Percentiles rank a stretch among this genome's conserved stretches.
phyloP scores from a whole-genome alignment of 306 rosid genomes.

The Rubus idaeus region DNA sequence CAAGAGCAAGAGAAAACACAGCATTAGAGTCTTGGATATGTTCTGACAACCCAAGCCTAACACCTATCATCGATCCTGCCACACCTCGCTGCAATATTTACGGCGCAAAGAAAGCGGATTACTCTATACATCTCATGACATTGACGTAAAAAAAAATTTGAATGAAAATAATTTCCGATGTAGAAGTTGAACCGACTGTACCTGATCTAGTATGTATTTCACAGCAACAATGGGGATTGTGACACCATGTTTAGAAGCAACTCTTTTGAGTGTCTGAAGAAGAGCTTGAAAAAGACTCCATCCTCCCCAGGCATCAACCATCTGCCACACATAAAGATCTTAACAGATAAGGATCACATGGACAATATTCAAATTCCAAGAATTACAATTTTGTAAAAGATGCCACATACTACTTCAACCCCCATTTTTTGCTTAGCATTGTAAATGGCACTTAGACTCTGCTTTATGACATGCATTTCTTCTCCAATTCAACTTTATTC shows the following conservation, averaged over 20 bases:
- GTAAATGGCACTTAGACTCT: neutral
- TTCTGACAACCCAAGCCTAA: slow-evolving; percentile 90
- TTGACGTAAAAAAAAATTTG: neutral
- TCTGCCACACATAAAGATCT: slow-evolving; percentile 41
- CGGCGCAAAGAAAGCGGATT: slow-evolving; percentile 15
- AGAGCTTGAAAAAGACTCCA: slow-evolving; percentile 84
- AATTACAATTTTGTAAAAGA: neutral
- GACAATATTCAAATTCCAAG: neutral
- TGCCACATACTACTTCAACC: neutral
- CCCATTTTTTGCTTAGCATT: neutral
- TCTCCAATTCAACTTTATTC: neutral
- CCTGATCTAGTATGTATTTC: slow-evolving; percentile 83
- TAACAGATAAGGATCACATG: neutral
- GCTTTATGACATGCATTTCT: slow-evolving; percentile 4
- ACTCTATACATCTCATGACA: neutral
- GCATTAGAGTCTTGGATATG: slow-evolving; percentile 70
- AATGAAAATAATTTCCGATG: neutral
- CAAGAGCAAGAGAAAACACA: slow-evolving; percentile 81
- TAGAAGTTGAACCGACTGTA: slow-evolving; percentile 28
- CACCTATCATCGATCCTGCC: slow-evolving; percentile 97
- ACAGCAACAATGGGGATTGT: slow-evolving; percentile 83
- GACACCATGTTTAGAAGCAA: slow-evolving; percentile 77
- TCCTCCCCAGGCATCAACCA: slow-evolving; percentile 98
- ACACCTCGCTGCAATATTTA: slow-evolving; percentile 70
- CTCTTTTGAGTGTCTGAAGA: slow-evolving; percentile 76